A percentile compares a stretch with the other conserved stretches of the same genome.
These are phyloP conservation scores for Aspergillus sp. DNA, from an alignment of 2,329 filamentous ascomycete species.

Conservation along the genomic window DNA sequence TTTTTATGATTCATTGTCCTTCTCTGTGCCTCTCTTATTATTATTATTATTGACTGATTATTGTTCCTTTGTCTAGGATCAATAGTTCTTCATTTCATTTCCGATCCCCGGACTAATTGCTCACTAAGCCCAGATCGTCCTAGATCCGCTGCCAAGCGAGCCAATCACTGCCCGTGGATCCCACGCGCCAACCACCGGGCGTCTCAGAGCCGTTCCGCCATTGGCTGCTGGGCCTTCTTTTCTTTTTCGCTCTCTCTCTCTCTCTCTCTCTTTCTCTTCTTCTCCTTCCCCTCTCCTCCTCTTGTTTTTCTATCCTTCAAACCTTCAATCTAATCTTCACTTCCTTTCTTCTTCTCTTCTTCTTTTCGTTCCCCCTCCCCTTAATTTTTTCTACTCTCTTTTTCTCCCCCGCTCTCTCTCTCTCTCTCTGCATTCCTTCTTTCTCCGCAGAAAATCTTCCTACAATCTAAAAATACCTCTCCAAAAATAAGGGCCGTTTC, in stretches of 20 bases:
- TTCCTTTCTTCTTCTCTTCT: slow-evolving; percentile 10
- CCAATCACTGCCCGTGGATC: slow-evolving; percentile 6
- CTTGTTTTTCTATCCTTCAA: slow-evolving; percentile 6
- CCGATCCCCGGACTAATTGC: too few species aligned
- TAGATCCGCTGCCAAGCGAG: slow-evolving; percentile 5
- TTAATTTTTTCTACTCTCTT: slow-evolving; percentile 7
- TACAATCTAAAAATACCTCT: not conserved
- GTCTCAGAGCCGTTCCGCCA: slow-evolving; percentile 6
- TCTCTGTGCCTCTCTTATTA: too few species aligned
- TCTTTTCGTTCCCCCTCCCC: slow-evolving; percentile 6
- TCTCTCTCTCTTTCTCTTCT: slow-evolving; percentile 9
- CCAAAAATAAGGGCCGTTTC: too few species aligned
- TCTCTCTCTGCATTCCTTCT: slow-evolving; percentile 21
- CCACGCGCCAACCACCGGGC: slow-evolving; percentile 3
- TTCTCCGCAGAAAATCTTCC: slow-evolving; percentile 17
- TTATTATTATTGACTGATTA: too few species aligned
- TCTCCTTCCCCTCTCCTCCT: slow-evolving; percentile 5
- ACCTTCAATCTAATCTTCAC: slow-evolving; percentile 5
- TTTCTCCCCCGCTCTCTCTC: too few species aligned
- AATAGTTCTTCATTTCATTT: too few species aligned
- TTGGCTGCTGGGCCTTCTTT: slow-evolving; percentile 1
- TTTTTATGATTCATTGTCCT: too few species aligned
- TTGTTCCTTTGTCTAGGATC: too few species aligned
- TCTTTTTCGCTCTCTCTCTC: slow-evolving; percentile 8
- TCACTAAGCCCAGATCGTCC: not conserved